Evolutionary conservation across 1,284 basidiomycete species (phyloP).

Genomic region (Pseudozyma pruni): DNA sequence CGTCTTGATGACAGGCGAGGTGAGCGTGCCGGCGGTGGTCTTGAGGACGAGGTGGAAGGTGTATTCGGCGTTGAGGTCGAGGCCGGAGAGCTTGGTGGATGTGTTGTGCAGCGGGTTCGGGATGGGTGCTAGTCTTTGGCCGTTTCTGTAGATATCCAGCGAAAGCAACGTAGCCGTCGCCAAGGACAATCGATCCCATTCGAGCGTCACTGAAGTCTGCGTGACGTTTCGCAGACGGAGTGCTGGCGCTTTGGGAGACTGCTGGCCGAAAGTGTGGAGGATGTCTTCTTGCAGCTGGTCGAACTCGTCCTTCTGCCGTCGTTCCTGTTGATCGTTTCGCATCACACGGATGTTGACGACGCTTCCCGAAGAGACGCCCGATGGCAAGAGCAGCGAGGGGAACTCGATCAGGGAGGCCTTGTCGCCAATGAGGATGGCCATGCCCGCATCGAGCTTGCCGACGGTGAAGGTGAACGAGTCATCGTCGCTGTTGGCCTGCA

Average conservation of each 20-base stretch:
- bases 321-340: slow-evolving; percentile 62
- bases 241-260: slow-evolving; percentile 56
- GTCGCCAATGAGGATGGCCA: slow-evolving; percentile 67
- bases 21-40: slow-evolving; percentile 62
- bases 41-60: slow-evolving; percentile 65
- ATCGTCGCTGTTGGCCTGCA: slow-evolving; percentile 38
- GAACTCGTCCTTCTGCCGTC: slow-evolving; percentile 57
- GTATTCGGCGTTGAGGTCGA: slow-evolving; percentile 64
- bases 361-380: slow-evolving; percentile 60
- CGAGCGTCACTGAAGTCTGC: slow-evolving; percentile 65
- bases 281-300: slow-evolving; percentile 64
- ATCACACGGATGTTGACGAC: slow-evolving; percentile 65
- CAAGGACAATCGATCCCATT: slow-evolving; percentile 62
- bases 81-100: slow-evolving; percentile 63
- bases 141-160: slow-evolving; percentile 65
- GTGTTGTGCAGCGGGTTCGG: slow-evolving; percentile 65
- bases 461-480: slow-evolving; percentile 64
- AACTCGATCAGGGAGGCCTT: slow-evolving; percentile 67
- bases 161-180: slow-evolving; percentile 61
- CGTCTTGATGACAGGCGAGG: slow-evolving; percentile 55
- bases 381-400: slow-evolving; percentile 64
- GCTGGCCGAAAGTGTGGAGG: slow-evolving; percentile 59
- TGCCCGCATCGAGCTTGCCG: slow-evolving; percentile 66
- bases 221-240: slow-evolving; percentile 63
- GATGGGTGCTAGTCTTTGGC: slow-evolving; percentile 61